Evolutionary conservation across 1,139 yeast species (phyloP).

Genomic region (Nadsonia commutata): DNA sequence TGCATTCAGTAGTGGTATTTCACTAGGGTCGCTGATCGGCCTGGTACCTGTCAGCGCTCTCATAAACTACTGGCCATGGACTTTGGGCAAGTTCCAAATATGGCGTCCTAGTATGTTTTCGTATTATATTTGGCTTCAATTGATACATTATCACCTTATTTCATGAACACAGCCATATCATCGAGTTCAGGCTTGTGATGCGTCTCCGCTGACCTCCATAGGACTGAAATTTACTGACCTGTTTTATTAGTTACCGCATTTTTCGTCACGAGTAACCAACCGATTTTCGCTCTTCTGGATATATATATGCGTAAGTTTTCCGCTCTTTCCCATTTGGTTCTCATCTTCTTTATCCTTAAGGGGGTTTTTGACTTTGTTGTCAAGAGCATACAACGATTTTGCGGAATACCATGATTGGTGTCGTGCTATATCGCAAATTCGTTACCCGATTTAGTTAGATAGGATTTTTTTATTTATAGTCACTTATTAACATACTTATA

Average conservation of each 20-base stretch:
- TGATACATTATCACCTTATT: too few species aligned
- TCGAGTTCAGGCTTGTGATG: too few species aligned
- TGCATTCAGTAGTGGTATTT: background rate
- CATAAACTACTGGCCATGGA: background rate
- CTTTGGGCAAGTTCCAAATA: background rate
- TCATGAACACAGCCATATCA: too few species aligned
- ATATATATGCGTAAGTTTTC: background rate
- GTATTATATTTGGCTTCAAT: too few species aligned
- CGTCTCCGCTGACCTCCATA: too few species aligned
- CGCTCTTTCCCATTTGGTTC: background rate
- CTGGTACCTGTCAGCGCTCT: background rate
- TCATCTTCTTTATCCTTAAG: background rate
- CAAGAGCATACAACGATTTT: background rate
- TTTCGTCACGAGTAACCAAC: background rate
- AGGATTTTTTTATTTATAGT: background rate
- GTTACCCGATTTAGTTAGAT: background rate
- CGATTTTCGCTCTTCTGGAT: background rate
- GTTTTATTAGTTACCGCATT: background rate
- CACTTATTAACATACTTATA: background rate
- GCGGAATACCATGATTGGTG: background rate
- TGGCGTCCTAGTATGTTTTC: background rate
- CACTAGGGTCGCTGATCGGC: background rate
- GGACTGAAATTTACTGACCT: too few species aligned
- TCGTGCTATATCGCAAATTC: background rate
- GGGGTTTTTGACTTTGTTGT: background rate